Base-by-base conservation (phyloP, 495 filamentous ascomycete species). In the Aspergillus avenaceus region DNA sequence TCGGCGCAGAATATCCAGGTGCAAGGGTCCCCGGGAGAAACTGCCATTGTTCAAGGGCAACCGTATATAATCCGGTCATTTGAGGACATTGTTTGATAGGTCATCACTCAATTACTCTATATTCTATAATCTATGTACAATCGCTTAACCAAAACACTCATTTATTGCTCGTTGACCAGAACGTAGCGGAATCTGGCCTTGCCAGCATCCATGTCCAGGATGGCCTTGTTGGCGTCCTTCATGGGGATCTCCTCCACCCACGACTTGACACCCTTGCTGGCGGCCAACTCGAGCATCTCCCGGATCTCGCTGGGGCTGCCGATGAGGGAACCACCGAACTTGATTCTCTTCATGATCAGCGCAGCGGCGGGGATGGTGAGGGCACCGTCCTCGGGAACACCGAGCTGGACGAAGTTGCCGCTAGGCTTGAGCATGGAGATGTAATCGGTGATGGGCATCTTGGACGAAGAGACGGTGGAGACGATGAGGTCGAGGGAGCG, bases 331-430 rank as follows among this genome's bases (percentile, higher is more conserved):
- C 86, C 87, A 2, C 74, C 79, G 22, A 91, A 61, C 60, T 76
- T 86, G 41, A 74, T 56, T 1, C 79, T 76, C 60, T 80, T 85
- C 18, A 46, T 54, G 37, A 90, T 31, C 31, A 47, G 18, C 16
- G 18, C 1, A 8, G 8, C 13, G 79, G 3, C 90, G 54, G 0
- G 73, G 49, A 53, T 85, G 82, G 31, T 72, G 50, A 90, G 71
- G 0, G 65, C 62, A 8, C 85, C 79, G 46, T 81, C 81, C 58
- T 83, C 75, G 0, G 79, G 76, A 9, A 71, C 72, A 16, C 88
- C 88, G 36, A 91, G 83, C 65, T 90, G 85, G 44, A 90, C 77
- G 56, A 89, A 85, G 7, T 66, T 69, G n/a, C 88, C 87, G 23
- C 81, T 73, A 12, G 75, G 69, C 28, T 76, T 69, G 29, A 91